Base-by-base conservation (phyloP, 2,329 filamentous ascomycete genomes). In the Paecilomyces niveus region DNA sequence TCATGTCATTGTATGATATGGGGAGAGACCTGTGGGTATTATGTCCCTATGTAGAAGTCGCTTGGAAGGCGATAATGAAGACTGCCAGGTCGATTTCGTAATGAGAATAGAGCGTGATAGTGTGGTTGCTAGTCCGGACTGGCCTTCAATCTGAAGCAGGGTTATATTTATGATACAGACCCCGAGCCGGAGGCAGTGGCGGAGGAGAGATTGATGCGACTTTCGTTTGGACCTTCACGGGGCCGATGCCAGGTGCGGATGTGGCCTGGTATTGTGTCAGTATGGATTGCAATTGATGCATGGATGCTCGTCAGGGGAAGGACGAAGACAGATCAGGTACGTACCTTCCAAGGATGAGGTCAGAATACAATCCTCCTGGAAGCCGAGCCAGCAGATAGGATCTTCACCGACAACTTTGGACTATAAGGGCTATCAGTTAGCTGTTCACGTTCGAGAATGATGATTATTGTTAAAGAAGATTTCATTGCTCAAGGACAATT, bases 311-410 rank as follows among this genome's bases (percentile, higher is more conserved):
- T 49, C 18, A 22, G 52, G 15, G 24, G 31, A 50, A 58, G 60
- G 56, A 59, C 64, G 66, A 56, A 65, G 59, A 61, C 31, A 31
- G 54, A 49, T 58, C 49, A 24, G 54, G 56, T 35, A 39, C 87
- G 74, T 79, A 95, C 93, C 93, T 76, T 87, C 89, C 70, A 91
- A 89, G 76, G 92, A 97, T 64, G 90, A 91, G 35, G 92, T 97
- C 69, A 97, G 87, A 64, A 99, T 96, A 62, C 89, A 89, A 67
- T 96, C 88, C 71, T 97, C 89, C 57, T 93, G 92, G 68, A 99
- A 99, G n/a, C 87, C 89, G 45, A 99, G 76, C 88, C 92, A 96
- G 72, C 86, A 90, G 53, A 96, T 80, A 56, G 92, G 92, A 74
- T 97, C 91, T 61, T 87, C 85, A 72, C 96, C 92, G 35, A 96